phyloP scores from a whole-genome alignment of 2,329 filamentous ascomycete genomes.

The Teratosphaeria nubilosa region DNA sequence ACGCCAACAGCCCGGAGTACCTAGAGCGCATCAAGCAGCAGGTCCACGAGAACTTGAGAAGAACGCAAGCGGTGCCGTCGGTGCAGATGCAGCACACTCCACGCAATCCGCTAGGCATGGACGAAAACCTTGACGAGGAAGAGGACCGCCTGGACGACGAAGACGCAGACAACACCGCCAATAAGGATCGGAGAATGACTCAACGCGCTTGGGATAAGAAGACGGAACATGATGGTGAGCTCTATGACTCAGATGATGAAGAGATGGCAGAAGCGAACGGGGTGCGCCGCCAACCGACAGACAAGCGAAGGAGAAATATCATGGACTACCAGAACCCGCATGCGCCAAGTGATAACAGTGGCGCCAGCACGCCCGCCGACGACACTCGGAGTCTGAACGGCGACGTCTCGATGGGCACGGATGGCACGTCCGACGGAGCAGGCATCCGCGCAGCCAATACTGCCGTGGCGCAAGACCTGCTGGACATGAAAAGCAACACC shows the following conservation, averaged over 20 bases:
- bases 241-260: conserved; percentile 83
- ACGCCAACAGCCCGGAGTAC: conserved; percentile 58
- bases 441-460: conserved; percentile 19
- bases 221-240: conserved; percentile 62
- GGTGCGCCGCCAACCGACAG: background rate
- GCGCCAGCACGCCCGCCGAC: conserved; percentile 31
- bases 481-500: conserved; percentile 10
- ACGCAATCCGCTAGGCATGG: conserved; percentile 44
- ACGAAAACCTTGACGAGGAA: conserved; percentile 47
- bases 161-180: conserved; percentile 76
- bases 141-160: conserved; percentile 57
- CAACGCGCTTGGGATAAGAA: conserved; percentile 74
- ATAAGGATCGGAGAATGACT: conserved; percentile 73
- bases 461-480: conserved; percentile 5
- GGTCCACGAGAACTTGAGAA: conserved; percentile 56
- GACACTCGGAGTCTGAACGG: conserved; percentile 22
- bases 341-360: conserved; percentile 42
- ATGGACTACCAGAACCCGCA: conserved; percentile 52
- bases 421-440: conserved; percentile 7
- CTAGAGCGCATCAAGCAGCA: conserved; percentile 57
- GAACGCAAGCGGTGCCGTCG: conserved; percentile 50
- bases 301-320: conserved; percentile 42
- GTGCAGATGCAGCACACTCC: conserved; percentile 57
- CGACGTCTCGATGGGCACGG: conserved; percentile 6
- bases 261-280: conserved; percentile 59